Evolutionary conservation across 352 stramenopile species (phyloP), one percentile per base, ranked within the genome.

Genomic region (Pythium sukuiense): DNA sequence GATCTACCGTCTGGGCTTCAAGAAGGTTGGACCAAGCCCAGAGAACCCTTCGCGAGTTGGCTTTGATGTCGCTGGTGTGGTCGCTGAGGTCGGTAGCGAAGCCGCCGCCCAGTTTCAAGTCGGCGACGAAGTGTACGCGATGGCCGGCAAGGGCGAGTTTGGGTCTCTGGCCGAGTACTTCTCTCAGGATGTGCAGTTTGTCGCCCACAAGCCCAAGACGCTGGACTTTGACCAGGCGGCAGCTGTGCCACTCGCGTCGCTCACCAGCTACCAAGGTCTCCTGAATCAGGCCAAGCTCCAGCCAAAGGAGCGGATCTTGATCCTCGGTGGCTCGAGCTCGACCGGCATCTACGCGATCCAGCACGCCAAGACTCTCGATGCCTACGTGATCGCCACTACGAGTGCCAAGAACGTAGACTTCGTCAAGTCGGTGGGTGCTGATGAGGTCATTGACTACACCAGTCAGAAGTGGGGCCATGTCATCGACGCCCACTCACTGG

Each of bases 381-480:
- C 55, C 6, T 52, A 64, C 9, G 55, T 70, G 24, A 78, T 83
- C 50, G 61, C 66, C 2, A 85, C 75, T 0, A 59, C 60, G 7
- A 83, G 79, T 43, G 20, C 67, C 5, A 68, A 65, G 45, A 84
- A 88, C 41, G 49, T 63, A 1, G 73, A 72, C 20, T 59, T 77
- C 0, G 73, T 81, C 6, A 72, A 77, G 50, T 69, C 60, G 4
- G 57, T 84, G 0, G 77, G 73, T 33, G 73, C 70, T 2, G 76
- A 86, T 46, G 55, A 78, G 20, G 68, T 85, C 1, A 59, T 88
- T 37, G 76, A 86, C 54, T 86, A 88, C 71, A 71, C 63, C 24
- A 64, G 14, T 0, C 53, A 80, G 33, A 57, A 69, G 48, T 88
- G 74, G 74, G 60, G 55, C 6, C 55, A 73, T 1, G 63, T 76